Conservation (phyloP, 345 rosid genomes). For the Gossypium rotundifolium region DNA sequence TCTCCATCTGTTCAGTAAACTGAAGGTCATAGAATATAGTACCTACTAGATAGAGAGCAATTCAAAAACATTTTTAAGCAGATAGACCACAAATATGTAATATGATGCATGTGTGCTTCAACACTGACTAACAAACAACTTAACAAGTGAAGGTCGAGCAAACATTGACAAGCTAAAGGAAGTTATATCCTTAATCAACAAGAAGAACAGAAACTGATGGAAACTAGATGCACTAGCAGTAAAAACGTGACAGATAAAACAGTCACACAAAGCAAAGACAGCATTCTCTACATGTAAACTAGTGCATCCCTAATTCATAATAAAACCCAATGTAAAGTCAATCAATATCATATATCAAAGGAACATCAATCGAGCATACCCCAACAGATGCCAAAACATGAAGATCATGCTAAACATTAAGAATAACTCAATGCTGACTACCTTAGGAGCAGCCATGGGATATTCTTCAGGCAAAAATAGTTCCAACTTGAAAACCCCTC, state of each 20-base stretch:
- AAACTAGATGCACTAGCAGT: background rate
- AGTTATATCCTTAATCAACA: background rate
- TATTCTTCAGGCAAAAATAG: conserved; percentile 98
- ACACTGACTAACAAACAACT: background rate
- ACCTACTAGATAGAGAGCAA: background rate
- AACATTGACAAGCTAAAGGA: background rate
- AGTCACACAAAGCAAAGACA: background rate
- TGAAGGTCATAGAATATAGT: background rate
- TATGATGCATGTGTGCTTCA: background rate
- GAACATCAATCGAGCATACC: background rate
- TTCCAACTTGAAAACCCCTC: conserved; percentile 99
- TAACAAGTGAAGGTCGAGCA: background rate
- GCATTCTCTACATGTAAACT: background rate
- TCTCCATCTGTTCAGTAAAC: background rate
- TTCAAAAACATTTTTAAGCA: no score
- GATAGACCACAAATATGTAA: background rate
- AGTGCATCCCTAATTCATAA: background rate
- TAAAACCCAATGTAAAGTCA: background rate
- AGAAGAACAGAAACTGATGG: background rate
- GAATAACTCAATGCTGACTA: conserved; percentile 18
- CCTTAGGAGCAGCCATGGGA: conserved; percentile 99
- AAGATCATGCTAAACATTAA: background rate
- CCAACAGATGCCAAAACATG: background rate
- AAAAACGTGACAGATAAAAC: background rate
- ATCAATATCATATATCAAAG: background rate